A percentile compares a stretch with the other conserved stretches of the same genome.
phyloP scores from a whole-genome alignment of 176 grass and related monocot genomes.

The Triticum timopheevii region DNA sequence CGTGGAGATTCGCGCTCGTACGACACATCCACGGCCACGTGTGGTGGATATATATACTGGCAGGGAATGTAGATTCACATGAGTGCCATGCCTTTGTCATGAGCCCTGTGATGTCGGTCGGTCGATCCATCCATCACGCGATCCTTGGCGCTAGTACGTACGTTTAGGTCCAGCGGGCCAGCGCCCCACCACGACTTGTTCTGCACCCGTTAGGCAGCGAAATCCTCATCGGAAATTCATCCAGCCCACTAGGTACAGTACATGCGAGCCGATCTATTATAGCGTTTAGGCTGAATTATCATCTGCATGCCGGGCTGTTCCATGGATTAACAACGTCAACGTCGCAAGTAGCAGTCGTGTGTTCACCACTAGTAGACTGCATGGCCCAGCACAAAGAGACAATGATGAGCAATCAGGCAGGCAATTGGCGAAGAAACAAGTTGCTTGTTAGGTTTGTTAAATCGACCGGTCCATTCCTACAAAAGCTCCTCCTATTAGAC shows the following conservation, averaged over 20 bases:
- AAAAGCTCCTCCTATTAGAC: slow-evolving; percentile 19
- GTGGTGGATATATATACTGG: slow-evolving; percentile 32
- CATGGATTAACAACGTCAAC: background rate
- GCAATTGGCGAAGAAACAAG: background rate
- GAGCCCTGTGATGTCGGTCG: slow-evolving; percentile 24
- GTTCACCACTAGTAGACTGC: background rate
- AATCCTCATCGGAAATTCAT: background rate
- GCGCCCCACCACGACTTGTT: background rate
- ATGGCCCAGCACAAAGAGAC: slow-evolving; percentile 34
- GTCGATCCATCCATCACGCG: background rate
- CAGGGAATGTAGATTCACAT: slow-evolving; percentile 34
- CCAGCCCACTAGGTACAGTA: no score
- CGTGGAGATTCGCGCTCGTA: slow-evolving; percentile 28
- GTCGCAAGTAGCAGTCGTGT: background rate
- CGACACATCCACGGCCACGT: slow-evolving; percentile 25
- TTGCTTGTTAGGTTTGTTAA: slow-evolving; percentile 24
- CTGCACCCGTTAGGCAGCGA: background rate
- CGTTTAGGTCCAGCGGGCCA: slow-evolving; percentile 21
- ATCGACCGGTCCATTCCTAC: slow-evolving; percentile 14
- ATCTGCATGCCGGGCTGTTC: background rate
- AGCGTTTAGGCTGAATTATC: background rate
- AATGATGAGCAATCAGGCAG: background rate
- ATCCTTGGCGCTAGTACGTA: slow-evolving; percentile 29
- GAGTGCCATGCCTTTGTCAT: background rate
- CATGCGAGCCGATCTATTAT: background rate